Evolutionary conservation across 148 eudicot genomes (phyloP).

Genomic region (Fagopyrum tataricum): DNA sequence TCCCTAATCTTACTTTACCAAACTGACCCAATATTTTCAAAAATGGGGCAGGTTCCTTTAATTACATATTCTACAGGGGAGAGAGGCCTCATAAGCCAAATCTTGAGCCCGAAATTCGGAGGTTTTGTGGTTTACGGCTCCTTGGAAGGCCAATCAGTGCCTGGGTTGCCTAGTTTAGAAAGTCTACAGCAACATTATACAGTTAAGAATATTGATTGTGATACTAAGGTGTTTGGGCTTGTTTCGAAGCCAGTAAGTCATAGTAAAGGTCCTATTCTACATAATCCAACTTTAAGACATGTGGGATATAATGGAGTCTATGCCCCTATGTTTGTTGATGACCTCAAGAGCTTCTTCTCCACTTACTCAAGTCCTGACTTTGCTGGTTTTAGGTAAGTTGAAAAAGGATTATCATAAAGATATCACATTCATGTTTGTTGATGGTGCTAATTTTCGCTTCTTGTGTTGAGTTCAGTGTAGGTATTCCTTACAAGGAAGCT

Average conservation of each 20-base stretch:
- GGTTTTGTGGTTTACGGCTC: constrained; percentile 34
- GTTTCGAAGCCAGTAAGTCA: constrained; percentile 50
- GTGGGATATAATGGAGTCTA: constrained; percentile 43
- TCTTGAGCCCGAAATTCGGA: constrained; percentile 43
- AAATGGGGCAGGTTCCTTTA: constrained; percentile 29
- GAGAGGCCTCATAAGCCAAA: constrained; percentile 41
- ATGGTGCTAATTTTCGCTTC: not conserved
- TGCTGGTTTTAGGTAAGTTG: constrained; percentile 43
- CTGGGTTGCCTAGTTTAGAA: constrained; percentile 35
- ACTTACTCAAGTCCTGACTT: constrained; percentile 38
- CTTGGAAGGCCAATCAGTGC: constrained; percentile 29
- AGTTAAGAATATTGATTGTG: constrained; percentile 23
- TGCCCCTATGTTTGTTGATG: constrained; percentile 49
- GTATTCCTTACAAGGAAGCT: constrained; percentile 58
- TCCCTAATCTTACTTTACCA: too few relatives aligned
- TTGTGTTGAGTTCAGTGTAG: constrained; percentile 27
- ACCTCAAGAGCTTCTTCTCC: constrained; percentile 34
- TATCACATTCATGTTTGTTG: not conserved
- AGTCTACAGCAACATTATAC: constrained; percentile 30
- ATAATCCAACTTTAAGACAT: constrained; percentile 45
- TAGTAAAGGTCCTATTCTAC: constrained; percentile 43
- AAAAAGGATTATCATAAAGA: not conserved
- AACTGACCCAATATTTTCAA: too few relatives aligned
- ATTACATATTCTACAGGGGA: constrained; percentile 41
- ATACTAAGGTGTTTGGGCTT: constrained; percentile 42